Percentiles rank a stretch among this genome's conserved stretches.
Evolutionary conservation across 495 filamentous ascomycete species (phyloP).

Genomic region (Hypoxylon rickii): DNA sequence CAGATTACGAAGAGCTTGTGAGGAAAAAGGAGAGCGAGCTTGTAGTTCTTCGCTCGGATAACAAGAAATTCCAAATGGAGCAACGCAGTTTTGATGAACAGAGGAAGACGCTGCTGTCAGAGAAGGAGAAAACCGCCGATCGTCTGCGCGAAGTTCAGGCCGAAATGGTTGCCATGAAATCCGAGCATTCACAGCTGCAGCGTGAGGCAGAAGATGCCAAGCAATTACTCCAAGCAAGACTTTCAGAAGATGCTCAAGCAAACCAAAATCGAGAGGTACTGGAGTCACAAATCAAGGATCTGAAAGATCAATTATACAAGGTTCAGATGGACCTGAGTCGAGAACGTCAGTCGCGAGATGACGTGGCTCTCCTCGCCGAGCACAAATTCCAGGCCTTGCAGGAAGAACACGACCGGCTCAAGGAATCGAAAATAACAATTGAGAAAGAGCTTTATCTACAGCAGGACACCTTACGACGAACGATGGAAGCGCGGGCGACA

Average conservation of each 20-base stretch:
- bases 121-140: conserved; percentile 78
- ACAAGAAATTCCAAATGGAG: conserved; percentile 76
- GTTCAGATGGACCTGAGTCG: conserved; percentile 87
- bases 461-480: conserved; percentile 88
- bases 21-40: conserved; percentile 93
- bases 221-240: conserved; percentile 79
- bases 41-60: conserved; percentile 78
- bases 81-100: conserved; percentile 78
- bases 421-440: conserved; percentile 94
- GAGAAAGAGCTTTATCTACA: conserved; percentile 99
- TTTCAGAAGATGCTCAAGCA: conserved; percentile 86
- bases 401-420: conserved; percentile 84
- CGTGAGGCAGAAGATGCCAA: conserved; percentile 90
- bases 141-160: conserved; percentile 85
- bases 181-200: conserved; percentile 80
- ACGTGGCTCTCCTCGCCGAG: conserved; percentile 88
- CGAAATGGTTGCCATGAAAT: conserved; percentile 82
- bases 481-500: conserved; percentile 74
- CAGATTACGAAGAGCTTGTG: conserved; percentile 90
- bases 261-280: conserved; percentile 83
- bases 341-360: conserved; percentile 93
- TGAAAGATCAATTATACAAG: conserved; percentile 83
- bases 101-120: conserved; percentile 64
- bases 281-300: conserved; percentile 82
- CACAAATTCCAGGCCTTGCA: conserved; percentile 82